Conservation (phyloP, 176 grass and related monocot genomes). For the Triticum aestivum region DNA sequence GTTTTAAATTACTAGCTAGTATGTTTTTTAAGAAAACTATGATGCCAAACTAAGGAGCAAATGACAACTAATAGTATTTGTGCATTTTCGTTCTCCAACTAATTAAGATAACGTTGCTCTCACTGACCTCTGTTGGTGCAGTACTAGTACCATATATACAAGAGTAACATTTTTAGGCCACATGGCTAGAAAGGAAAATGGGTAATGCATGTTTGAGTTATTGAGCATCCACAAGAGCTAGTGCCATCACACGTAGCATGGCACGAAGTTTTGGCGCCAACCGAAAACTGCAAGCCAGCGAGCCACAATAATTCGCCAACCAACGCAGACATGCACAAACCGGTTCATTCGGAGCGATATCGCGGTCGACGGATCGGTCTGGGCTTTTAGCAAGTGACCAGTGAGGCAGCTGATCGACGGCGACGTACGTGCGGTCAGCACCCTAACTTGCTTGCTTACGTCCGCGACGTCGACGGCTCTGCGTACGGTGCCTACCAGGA, state of each 20-base stretch:
- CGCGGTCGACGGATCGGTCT: neutral
- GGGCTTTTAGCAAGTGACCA: slow-evolving; percentile 9
- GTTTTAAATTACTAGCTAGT: no score
- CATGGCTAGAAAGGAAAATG: neutral
- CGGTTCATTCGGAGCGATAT: neutral
- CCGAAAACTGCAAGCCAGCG: neutral
- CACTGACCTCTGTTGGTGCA: neutral
- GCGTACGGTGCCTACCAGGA: neutral
- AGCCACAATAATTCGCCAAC: neutral
- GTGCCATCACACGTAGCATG: slow-evolving; percentile 20
- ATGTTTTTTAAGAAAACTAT: no score
- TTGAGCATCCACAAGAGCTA: neutral
- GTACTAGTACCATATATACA: no score
- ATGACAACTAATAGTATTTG: no score
- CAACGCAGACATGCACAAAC: slow-evolving; percentile 20
- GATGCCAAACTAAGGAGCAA: no score
- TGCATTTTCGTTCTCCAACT: neutral
- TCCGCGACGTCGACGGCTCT: neutral
- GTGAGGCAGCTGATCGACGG: slow-evolving; percentile 18
- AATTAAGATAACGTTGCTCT: neutral
- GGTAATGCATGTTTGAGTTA: neutral
- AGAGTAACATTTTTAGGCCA: neutral
- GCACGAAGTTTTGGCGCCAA: neutral
- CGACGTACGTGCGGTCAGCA: neutral
- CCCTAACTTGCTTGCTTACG: neutral